phyloP scores from a whole-genome alignment of 2,329 filamentous ascomycete genomes.

The Didymella pomorum region DNA sequence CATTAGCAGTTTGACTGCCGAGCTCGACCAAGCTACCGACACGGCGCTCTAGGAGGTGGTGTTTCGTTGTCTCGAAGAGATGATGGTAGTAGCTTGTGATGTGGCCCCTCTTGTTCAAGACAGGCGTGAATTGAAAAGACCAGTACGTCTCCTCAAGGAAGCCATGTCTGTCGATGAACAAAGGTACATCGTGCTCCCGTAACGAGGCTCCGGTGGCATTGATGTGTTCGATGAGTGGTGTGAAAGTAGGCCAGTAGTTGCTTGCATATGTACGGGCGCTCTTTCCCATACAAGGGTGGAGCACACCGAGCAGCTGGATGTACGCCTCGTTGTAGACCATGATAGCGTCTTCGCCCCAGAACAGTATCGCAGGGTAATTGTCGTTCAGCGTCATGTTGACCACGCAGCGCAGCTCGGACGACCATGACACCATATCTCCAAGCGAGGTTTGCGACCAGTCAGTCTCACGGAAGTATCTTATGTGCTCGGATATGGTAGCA shows the following conservation, averaged over 20 bases:
- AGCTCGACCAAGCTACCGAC: slow-evolving; percentile 66
- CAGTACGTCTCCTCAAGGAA: slow-evolving; percentile 81
- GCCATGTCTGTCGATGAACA: slow-evolving; percentile 73
- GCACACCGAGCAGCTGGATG: slow-evolving; percentile 36
- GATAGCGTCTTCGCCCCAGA: slow-evolving; percentile 54
- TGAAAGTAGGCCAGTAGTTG: slow-evolving; percentile 64
- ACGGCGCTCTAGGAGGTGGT: slow-evolving; percentile 33
- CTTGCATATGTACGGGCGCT: slow-evolving; percentile 66
- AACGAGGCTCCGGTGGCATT: slow-evolving; percentile 33
- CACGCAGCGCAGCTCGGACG: slow-evolving; percentile 73
- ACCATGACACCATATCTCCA: slow-evolving; percentile 76
- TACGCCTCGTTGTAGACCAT: slow-evolving; percentile 52
- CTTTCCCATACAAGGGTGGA: slow-evolving; percentile 67
- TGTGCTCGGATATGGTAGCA: slow-evolving; percentile 66
- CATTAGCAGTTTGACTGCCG: slow-evolving; percentile 73
- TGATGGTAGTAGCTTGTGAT: slow-evolving; percentile 79
- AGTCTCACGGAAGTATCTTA: slow-evolving; percentile 71
- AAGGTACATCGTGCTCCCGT: slow-evolving; percentile 69
- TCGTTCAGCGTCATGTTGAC: slow-evolving; percentile 75
- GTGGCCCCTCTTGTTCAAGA: slow-evolving; percentile 72
- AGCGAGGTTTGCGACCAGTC: slow-evolving; percentile 77
- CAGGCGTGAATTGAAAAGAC: slow-evolving; percentile 77
- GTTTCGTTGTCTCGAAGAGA: slow-evolving; percentile 76
- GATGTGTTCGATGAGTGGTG: slow-evolving; percentile 35
- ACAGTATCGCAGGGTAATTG: slow-evolving; percentile 65